phyloP scores from a whole-genome alignment of 2,329 filamentous ascomycete species.

The Ophiostoma sp. region DNA sequence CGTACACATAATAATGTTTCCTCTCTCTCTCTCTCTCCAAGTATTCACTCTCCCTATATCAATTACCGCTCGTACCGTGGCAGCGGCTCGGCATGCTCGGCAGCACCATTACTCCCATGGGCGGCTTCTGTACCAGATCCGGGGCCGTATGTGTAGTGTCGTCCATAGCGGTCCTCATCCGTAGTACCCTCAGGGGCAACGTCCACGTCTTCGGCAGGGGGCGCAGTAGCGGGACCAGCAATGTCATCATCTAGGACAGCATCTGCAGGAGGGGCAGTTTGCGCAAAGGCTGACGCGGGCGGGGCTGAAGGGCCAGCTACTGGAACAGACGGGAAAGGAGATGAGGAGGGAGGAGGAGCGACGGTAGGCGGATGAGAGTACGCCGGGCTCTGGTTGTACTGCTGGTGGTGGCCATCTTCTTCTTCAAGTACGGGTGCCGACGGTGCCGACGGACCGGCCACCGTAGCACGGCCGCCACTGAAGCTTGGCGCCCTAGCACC shows the following conservation, averaged over 20 bases:
- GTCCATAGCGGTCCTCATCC: conserved; percentile 33
- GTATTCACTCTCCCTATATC: neutral
- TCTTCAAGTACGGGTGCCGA: conserved; percentile 53
- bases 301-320: neutral
- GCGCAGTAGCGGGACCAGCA: neutral
- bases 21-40: neutral
- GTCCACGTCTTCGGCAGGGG: conserved; percentile 35
- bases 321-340: neutral
- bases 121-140: conserved; percentile 13
- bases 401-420: conserved; percentile 42
- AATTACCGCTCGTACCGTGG: conserved; percentile 37
- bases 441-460: neutral
- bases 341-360: neutral
- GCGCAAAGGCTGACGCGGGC: neutral
- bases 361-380: neutral
- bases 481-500: neutral
- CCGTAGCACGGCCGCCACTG: neutral
- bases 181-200: neutral
- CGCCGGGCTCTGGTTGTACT: neutral
- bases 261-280: neutral
- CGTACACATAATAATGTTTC: neutral
- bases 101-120: conserved; percentile 6
- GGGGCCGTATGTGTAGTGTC: conserved; percentile 32
- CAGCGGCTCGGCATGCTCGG: conserved; percentile 33
- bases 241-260: neutral